A percentile compares a stretch with the other conserved stretches of the same genome.
phyloP scores from a whole-genome alignment of 2,329 filamentous ascomycete species.

The Metarhizium sp. region DNA sequence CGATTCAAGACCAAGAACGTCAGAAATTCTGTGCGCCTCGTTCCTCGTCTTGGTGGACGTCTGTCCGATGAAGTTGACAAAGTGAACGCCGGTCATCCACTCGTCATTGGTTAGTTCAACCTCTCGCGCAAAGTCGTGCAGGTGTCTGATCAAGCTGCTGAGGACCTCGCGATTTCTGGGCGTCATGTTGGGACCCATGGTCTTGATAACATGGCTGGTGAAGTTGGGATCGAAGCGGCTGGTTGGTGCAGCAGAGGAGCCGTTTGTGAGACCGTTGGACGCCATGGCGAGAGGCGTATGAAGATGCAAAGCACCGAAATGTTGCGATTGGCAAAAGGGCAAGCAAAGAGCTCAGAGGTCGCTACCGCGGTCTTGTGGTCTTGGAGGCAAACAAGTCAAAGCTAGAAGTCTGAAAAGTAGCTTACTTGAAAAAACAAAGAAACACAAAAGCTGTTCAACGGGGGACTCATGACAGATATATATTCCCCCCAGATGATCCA shows the following conservation, averaged over 20 bases:
- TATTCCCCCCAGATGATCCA: neutral
- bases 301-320: too few relatives aligned
- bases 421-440: too few relatives aligned
- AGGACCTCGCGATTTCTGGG: conserved; percentile 57
- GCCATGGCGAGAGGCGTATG: conserved; percentile 3
- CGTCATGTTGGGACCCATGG: conserved; percentile 60
- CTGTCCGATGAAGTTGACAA: conserved; percentile 66
- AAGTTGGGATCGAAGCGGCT: conserved; percentile 64
- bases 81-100: conserved; percentile 67
- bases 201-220: conserved; percentile 62
- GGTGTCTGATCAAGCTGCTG: conserved; percentile 54
- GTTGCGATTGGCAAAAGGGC: too few relatives aligned
- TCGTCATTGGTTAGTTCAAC: conserved; percentile 69
- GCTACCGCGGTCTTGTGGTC: too few relatives aligned
- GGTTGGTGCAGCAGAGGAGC: conserved; percentile 10
- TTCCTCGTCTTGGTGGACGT: conserved; percentile 60
- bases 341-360: too few relatives aligned
- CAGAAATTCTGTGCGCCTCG: conserved; percentile 63
- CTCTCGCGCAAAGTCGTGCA: conserved; percentile 72
- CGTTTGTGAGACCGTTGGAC: conserved; percentile 19
- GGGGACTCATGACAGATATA: neutral
- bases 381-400: too few relatives aligned
- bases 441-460: too few relatives aligned
- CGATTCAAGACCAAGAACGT: conserved; percentile 67
- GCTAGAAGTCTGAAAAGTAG: too few relatives aligned